phyloP scores from a whole-genome alignment of 768 basidiomycete genomes.

The Scleroderma citrinum region DNA sequence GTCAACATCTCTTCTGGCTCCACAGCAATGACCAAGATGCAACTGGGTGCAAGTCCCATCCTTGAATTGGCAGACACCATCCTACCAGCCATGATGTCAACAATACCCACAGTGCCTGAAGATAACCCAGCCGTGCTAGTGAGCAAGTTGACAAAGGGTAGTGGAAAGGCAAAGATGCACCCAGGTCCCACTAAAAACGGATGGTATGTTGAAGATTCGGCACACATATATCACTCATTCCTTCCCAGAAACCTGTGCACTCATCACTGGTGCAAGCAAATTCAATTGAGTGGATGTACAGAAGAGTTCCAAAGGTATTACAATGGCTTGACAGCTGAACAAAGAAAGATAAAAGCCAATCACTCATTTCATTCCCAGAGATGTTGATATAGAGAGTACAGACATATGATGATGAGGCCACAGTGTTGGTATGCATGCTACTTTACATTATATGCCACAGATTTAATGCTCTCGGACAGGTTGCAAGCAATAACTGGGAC shows the following conservation, averaged over 20 bases:
- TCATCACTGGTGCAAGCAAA: not conserved
- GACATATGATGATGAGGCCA: not conserved
- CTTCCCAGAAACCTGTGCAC: not conserved
- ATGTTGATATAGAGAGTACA: not conserved
- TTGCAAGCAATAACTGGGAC: conserved; percentile 5
- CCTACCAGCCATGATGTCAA: not conserved
- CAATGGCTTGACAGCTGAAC: not conserved
- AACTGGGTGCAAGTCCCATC: not conserved
- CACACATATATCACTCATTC: not conserved
- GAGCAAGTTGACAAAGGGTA: not conserved
- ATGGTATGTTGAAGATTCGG: not conserved
- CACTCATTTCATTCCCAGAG: not conserved
- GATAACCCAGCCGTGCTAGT: not conserved
- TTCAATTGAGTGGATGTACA: not conserved
- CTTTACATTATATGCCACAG: not conserved
- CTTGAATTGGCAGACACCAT: not conserved
- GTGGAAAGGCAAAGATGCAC: not conserved
- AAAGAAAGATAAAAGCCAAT: not conserved
- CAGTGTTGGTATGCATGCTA: not conserved
- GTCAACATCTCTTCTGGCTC: not conserved
- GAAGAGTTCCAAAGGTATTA: not conserved
- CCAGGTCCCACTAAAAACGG: not conserved
- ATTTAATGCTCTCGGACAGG: not conserved
- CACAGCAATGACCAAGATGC: not conserved
- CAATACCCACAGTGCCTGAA: not conserved